Evolutionary conservation across 2,329 filamentous ascomycete species (phyloP), one percentile per base, ranked within the genome.

Genomic region (Cryphonectria radicalis): DNA sequence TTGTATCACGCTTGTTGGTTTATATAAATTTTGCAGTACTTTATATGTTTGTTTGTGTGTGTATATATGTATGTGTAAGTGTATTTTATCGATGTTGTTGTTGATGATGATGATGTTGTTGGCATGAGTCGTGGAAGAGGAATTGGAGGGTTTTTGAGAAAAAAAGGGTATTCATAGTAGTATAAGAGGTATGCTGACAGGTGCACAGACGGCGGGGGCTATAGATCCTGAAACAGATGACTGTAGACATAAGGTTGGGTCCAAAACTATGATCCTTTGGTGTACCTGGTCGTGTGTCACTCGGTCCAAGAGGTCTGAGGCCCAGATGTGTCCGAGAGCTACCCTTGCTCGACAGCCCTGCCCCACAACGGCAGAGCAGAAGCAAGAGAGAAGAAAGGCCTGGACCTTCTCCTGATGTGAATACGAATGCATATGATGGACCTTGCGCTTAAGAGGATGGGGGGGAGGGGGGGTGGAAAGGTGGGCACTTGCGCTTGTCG

Each of bases 121-220:
- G 14, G 6, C 17, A 66, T 35, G 25, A 37, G 32, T 25, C 46
- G 68, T 70, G 68, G 68, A 72, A 70, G 68, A 64, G 70, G 25
- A 63, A 60, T 22, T 28, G 28, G 46, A 40, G 19, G 65, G 57
- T 68, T 50, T 50, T 50, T n/a, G 46, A 50, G 22, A 22, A 32
- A 32, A 32, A 32, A 32, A 50, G 46, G 46, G 46, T 50, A 50
- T 50, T 50, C 46, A 50, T 50, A n/a, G 46, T 50, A 11, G 66
- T 57, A 68, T 68, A 67, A 68, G 65, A 53, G 68, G 40, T 46
- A 50, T 66, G 68, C 63, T 66, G 42, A 53, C 59, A 62, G 59
- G 65, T 67, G 71, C 71, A 72, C 67, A 70, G 71, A 70, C 68
- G 65, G 68, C 67, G 70, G 68, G 70, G 70, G 63, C 46, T 40